phyloP scores from a whole-genome alignment of 257 asterid genomes.

The Capsicum pubescens region DNA sequence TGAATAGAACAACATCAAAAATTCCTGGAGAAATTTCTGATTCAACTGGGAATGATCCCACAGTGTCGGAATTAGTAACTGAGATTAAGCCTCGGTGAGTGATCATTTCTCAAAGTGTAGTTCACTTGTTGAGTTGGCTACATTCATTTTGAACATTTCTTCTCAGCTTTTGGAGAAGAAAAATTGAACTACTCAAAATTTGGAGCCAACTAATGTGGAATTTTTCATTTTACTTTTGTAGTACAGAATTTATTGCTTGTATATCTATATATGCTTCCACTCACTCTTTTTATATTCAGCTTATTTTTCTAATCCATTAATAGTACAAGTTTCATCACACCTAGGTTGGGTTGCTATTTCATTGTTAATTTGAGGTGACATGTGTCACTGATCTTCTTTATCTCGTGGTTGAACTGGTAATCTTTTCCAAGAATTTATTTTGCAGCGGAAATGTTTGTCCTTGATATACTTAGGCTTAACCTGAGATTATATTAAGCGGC shows the following conservation, averaged over 20 bases:
- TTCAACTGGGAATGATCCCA: conserved; percentile 57
- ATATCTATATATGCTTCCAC: neutral
- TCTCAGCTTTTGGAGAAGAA: neutral
- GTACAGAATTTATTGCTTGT: neutral
- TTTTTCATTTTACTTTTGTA: neutral
- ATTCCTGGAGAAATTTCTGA: conserved; percentile 66
- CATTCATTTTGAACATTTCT: neutral
- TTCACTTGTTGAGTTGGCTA: neutral
- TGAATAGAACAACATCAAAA: conserved; percentile 62
- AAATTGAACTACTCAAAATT: conserved; percentile 16
- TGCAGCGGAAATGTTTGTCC: neutral
- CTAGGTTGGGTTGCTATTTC: neutral
- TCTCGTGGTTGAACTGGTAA: conserved; percentile 13
- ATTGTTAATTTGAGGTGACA: conserved; percentile 11
- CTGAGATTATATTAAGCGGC: neutral
- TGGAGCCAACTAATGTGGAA: neutral
- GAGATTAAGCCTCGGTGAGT: conserved; percentile 97
- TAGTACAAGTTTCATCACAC: neutral
- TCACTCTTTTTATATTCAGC: neutral
- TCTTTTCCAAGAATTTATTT: neutral
- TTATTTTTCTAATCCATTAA: neutral
- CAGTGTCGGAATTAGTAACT: conserved; percentile 74
- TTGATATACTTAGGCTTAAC: neutral
- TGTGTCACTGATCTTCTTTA: neutral
- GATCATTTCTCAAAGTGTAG: conserved; percentile 16